Percentiles rank a stretch among this genome's conserved stretches.
These are phyloP conservation scores for Boletus subparvulus DNA, from an alignment of 768 basidiomycete genomes.

Conservation along the genomic window DNA sequence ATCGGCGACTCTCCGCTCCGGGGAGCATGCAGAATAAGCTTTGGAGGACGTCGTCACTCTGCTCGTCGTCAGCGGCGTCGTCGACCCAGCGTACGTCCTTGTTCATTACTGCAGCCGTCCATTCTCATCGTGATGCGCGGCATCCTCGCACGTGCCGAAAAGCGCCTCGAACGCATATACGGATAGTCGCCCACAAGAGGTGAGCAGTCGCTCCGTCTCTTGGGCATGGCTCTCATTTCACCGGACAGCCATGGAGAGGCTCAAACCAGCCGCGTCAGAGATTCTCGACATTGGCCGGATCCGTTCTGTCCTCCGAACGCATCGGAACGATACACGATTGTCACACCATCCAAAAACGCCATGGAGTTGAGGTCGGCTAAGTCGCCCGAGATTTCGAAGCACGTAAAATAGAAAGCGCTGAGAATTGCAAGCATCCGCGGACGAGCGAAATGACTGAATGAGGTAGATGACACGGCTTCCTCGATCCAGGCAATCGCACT, in stretches of 20 bases:
- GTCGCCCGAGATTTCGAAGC: no score
- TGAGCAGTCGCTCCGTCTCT: not conserved
- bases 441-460: no score
- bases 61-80: no score
- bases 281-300: slow-evolving; percentile 7
- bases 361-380: not conserved
- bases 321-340: slow-evolving; percentile 2
- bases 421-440: no score
- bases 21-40: no score
- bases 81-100: not conserved
- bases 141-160: slow-evolving; percentile 25
- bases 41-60: no score
- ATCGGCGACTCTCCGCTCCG: no score
- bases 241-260: slow-evolving; percentile 17
- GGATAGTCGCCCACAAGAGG: slow-evolving; percentile 21
- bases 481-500: no score
- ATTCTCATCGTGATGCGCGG: slow-evolving; percentile 9
- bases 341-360: not conserved
- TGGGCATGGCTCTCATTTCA: not conserved
- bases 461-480: no score
- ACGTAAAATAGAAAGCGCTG: no score
- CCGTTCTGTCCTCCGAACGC: slow-evolving; percentile 14
- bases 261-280: slow-evolving; percentile 13
- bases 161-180: slow-evolving; percentile 33
- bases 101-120: not conserved